A percentile compares a stretch with the other conserved stretches of the same genome.
Conservation (phyloP, 2,329 filamentous ascomycete species). For the Sarocladiaceae sp. region DNA sequence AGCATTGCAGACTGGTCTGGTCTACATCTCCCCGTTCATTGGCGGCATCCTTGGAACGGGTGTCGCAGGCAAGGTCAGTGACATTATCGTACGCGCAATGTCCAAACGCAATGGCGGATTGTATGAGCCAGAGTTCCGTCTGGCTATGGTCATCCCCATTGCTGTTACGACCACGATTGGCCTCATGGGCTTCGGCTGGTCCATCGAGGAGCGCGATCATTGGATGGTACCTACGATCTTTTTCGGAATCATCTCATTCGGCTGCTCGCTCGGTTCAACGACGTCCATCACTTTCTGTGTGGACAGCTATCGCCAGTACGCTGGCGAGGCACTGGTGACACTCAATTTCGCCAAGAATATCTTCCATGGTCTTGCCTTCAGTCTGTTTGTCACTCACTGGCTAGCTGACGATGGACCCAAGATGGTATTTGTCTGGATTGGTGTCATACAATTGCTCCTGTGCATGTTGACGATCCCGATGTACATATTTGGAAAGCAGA, state of each 20-base stretch:
- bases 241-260: constrained; percentile 89
- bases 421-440: constrained; percentile 76
- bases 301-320: constrained; percentile 89
- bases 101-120: constrained; percentile 82
- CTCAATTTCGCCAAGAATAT: constrained; percentile 95
- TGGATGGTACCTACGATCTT: constrained; percentile 95
- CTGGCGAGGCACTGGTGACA: constrained; percentile 89
- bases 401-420: constrained; percentile 70
- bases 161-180: constrained; percentile 75
- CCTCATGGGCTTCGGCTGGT: constrained; percentile 97
- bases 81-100: constrained; percentile 79
- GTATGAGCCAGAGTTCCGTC: constrained; percentile 90
- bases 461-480: constrained; percentile 78
- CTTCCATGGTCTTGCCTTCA: constrained; percentile 84
- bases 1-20: constrained; percentile 73
- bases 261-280: constrained; percentile 83
- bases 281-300: constrained; percentile 93
- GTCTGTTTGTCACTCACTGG: constrained; percentile 85
- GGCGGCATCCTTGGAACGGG: constrained; percentile 88
- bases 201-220: constrained; percentile 64
- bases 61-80: constrained; percentile 83
- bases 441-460: constrained; percentile 76
- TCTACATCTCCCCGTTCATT: constrained; percentile 88
- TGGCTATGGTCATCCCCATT: constrained; percentile 83
- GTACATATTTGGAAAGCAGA: constrained; percentile 90